phyloP scores from a whole-genome alignment of 2,329 filamentous ascomycete genomes.

The Nemania bipapillata region DNA sequence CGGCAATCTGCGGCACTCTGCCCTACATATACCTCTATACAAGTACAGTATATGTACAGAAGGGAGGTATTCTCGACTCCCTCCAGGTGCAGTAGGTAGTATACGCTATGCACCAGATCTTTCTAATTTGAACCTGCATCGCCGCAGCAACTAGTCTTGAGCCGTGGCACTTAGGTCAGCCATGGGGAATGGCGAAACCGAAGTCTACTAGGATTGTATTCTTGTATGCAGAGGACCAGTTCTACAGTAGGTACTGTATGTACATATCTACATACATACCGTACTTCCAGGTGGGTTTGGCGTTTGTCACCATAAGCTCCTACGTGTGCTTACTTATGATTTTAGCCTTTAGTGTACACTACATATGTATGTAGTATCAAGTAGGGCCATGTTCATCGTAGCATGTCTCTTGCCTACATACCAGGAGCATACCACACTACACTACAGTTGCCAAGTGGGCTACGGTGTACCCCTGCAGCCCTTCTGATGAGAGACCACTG shows the following conservation, averaged over 20 bases:
- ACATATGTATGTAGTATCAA: background rate
- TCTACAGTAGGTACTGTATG: too few species aligned
- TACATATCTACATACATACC: too few species aligned
- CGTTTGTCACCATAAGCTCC: constrained; percentile 17
- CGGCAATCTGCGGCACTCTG: constrained; percentile 6
- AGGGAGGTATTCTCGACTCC: background rate
- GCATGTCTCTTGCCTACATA: background rate
- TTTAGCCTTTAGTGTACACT: constrained; percentile 25
- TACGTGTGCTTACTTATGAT: constrained; percentile 21
- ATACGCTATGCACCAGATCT: constrained; percentile 3
- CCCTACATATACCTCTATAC: constrained; percentile 21
- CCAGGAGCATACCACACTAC: background rate
- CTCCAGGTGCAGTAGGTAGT: background rate
- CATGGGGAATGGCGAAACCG: constrained; percentile 10
- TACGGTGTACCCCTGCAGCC: constrained; percentile 26
- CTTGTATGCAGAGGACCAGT: too few species aligned
- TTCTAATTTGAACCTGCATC: constrained; percentile 30
- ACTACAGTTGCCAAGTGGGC: constrained; percentile 14
- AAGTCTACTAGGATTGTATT: background rate
- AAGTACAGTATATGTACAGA: background rate
- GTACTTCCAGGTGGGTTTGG: too few species aligned
- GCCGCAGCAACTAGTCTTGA: constrained; percentile 6
- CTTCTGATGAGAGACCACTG: constrained; percentile 28
- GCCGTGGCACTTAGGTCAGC: background rate
- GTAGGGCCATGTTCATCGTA: constrained; percentile 6